A percentile compares a stretch with the other conserved stretches of the same genome.
phyloP scores from a whole-genome alignment of 495 filamentous ascomycete species.

The Lineolata rhizophorae region DNA sequence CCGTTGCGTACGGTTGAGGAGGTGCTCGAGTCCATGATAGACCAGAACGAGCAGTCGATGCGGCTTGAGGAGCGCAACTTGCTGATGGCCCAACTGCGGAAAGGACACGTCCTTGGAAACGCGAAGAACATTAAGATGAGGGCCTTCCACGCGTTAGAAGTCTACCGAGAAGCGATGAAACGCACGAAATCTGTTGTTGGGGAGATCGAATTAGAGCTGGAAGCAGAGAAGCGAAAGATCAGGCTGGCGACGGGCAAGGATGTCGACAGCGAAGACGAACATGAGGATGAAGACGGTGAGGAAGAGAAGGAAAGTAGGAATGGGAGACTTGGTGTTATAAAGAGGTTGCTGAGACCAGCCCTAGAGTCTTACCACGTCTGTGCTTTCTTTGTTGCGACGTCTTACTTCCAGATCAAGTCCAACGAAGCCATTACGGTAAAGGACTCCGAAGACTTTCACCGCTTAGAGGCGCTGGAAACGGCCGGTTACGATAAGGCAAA shows the following conservation, averaged over 20 bases:
- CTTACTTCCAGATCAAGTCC: slow-evolving; percentile 59
- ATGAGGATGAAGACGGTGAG: slow-evolving; percentile 14
- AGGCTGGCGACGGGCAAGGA: slow-evolving; percentile 8
- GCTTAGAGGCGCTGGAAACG: slow-evolving; percentile 44
- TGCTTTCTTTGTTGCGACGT: slow-evolving; percentile 66
- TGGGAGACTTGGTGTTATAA: slow-evolving; percentile 30
- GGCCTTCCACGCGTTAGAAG: slow-evolving; percentile 32
- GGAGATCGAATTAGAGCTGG: slow-evolving; percentile 40
- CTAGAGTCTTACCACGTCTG: slow-evolving; percentile 67
- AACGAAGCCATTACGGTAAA: slow-evolving; percentile 33
- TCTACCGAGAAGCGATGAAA: slow-evolving; percentile 42
- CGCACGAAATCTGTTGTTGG: slow-evolving; percentile 32
- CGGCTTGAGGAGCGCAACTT: slow-evolving; percentile 43
- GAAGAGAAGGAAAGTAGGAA: slow-evolving; percentile 19
- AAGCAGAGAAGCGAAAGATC: slow-evolving; percentile 23
- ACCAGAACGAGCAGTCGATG: slow-evolving; percentile 42
- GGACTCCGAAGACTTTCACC: slow-evolving; percentile 42
- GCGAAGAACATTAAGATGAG: slow-evolving; percentile 20
- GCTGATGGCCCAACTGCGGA: slow-evolving; percentile 34
- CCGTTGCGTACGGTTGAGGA: slow-evolving; percentile 61
- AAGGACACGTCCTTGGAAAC: slow-evolving; percentile 58
- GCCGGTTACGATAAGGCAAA: slow-evolving; percentile 60
- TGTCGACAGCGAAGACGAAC: slow-evolving; percentile 21
- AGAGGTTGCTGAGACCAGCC: slow-evolving; percentile 42
- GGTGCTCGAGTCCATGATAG: slow-evolving; percentile 75